Base-by-base conservation (phyloP, 1,284 basidiomycete genomes). In the Irpex sp. region DNA sequence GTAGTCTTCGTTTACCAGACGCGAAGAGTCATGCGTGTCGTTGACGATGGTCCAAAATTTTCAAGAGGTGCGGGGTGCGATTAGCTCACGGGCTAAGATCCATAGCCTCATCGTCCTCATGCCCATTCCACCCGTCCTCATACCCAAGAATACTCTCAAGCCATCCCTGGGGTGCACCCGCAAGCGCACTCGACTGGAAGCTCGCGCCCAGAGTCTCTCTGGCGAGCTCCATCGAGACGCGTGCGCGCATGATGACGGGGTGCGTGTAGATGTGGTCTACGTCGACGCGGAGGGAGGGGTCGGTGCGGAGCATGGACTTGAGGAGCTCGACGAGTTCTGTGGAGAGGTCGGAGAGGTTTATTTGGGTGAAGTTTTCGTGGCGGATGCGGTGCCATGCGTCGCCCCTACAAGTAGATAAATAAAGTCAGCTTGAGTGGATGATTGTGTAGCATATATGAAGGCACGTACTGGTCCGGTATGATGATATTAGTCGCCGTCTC, bases 401-500 rank as follows among this genome's bases (percentile, higher is more conserved):
- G 37, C 92, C 91, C 78, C 91, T n/a, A n/a, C n/a, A n/a, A n/a
- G n/a, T n/a, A n/a, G n/a, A n/a, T n/a, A n/a, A n/a, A n/a, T n/a
- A n/a, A n/a, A n/a, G 59, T 62, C 49, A 64, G 49, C 17, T 52
- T 13, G 1, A 2, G 60, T 40, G 62, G 31, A 52, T 6, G 9
- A 2, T 26, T 31, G 9, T 19, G 55, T 3, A 62, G 38, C 19
- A 21, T 17, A 40, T 4, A 51, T 13, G 11, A 31, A 17, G n/a
- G 15, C 48, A 61, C 92, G 82, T 70, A 98, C 97, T 87, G 96
- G 78, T 97, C 95, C 72, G 97, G 97, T 44, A 99, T 92, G 65
- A 97, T 88, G 68, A 99, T 96, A 75, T 98, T 98, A 68, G 94
- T 89, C 44, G 96, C 93, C 58, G 94, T 91, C 82, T 99, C 97